Conservation (phyloP, 2,329 filamentous ascomycete species). For the Amauroascus niger region DNA sequence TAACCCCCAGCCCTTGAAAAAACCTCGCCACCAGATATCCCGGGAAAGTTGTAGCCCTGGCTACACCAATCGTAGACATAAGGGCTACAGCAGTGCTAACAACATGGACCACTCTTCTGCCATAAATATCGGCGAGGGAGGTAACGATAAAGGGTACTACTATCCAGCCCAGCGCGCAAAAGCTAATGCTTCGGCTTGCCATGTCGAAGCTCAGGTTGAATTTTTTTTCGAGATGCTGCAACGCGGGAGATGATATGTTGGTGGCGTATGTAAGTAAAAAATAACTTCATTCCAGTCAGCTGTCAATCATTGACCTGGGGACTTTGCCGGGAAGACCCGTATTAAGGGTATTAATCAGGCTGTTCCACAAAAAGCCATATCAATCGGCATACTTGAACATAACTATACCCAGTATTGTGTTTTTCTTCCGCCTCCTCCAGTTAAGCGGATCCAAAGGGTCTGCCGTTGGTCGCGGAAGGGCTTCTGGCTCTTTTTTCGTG, state of each 20-base stretch:
- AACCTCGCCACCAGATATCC: constrained; percentile 51
- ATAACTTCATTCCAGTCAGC: constrained; percentile 31
- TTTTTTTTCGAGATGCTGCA: constrained; percentile 42
- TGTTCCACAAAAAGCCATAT: background rate
- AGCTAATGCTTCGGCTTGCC: constrained; percentile 45
- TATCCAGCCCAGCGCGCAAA: constrained; percentile 44
- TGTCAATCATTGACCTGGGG: background rate
- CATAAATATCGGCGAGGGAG: constrained; percentile 44
- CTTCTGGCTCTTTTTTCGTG: constrained; percentile 23
- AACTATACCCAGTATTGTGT: constrained; percentile 43
- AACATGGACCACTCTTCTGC: constrained; percentile 44
- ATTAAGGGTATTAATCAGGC: no score
- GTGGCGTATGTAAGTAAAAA: constrained; percentile 52
- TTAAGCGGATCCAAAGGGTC: constrained; percentile 48
- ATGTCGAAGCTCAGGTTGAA: constrained; percentile 40
- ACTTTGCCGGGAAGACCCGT: background rate
- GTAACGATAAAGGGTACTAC: constrained; percentile 45
- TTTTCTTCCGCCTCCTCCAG: constrained; percentile 42
- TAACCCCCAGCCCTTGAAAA: constrained; percentile 49
- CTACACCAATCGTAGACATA: constrained; percentile 36
- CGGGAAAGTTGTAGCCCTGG: constrained; percentile 34
- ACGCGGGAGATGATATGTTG: constrained; percentile 46
- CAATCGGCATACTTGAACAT: constrained; percentile 41
- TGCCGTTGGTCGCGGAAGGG: constrained; percentile 37
- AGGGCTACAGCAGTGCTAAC: constrained; percentile 37